These are phyloP conservation scores for Juglanconis sp. DNA, from an alignment of 2,329 filamentous ascomycete species.

Conservation along the genomic window DNA sequence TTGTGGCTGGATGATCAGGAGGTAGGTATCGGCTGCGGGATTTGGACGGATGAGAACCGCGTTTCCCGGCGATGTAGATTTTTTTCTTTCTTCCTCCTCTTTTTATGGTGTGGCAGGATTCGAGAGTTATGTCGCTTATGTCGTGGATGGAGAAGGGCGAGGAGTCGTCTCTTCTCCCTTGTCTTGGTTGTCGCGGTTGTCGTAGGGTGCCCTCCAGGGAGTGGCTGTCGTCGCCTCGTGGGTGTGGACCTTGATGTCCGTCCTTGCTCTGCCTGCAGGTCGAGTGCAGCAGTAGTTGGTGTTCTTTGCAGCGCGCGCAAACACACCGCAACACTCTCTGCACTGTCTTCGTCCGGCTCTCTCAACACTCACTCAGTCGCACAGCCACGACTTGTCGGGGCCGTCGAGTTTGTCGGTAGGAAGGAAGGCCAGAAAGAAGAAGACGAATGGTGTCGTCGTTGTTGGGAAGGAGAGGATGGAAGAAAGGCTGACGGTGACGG, in stretches of 20 bases:
- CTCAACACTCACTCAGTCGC: neutral
- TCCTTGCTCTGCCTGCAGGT: neutral
- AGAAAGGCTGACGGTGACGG: neutral
- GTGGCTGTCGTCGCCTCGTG: neutral
- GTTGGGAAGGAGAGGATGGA: too few relatives aligned
- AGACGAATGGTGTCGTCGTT: too few relatives aligned
- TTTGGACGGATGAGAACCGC: neutral
- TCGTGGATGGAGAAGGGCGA: neutral
- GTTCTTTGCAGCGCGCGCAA: neutral
- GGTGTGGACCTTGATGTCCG: neutral
- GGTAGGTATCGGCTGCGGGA: neutral
- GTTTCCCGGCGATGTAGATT: too few relatives aligned
- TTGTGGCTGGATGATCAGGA: neutral
- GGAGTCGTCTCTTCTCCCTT: neutral
- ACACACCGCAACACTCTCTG: neutral
- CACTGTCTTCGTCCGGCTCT: neutral
- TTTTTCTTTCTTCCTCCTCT: too few relatives aligned
- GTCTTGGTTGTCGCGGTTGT: neutral
- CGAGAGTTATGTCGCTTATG: neutral
- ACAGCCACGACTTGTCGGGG: neutral
- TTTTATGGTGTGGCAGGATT: neutral
- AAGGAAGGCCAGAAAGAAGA: neutral
- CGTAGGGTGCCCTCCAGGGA: neutral
- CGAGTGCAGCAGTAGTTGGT: neutral
- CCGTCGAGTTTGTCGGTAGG: neutral